Base-by-base conservation (phyloP, 2,329 filamentous ascomycete genomes). In the Chaetomiaceae sp. region DNA sequence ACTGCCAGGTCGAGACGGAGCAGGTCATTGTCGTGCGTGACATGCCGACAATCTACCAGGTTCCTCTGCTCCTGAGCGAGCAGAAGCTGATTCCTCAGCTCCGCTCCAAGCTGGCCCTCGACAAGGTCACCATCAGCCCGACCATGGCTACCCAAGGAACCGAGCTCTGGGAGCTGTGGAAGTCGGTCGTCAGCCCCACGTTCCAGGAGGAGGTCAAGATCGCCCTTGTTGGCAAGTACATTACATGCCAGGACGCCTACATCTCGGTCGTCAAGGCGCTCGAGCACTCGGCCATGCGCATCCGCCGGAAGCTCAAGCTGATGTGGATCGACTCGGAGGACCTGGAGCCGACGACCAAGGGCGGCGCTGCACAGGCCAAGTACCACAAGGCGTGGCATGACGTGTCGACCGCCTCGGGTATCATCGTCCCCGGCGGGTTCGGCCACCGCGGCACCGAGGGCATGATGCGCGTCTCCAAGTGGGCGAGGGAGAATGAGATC, bases 191-290 rank as follows among this genome's bases (percentile, higher is more conserved):
- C 7, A 78, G 81, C 16, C 80, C 87, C 62, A 78, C 85, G 49
- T 80, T 82, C 53, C 74, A 85, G 44, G 84, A 89, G 38, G 76
- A 79, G 0, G 85, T 97, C 51, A 78, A 79, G 35, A 95, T 99
- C 65, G 89, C 83, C 8, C 75, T 99, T 12, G 91, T 97, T 10
- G 93, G 93, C 60, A 97, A 97, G 71, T 99, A 99, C 68, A 85
- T 84, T 19, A 81, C 82, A 47, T 81, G 92, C 4, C 83, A 90
- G 48, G 92, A 97, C 67, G 86, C 88, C 4, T 97, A 96, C 64
- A 78, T 95, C 42, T 63, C 60, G 16, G 63, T 95, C 38, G 78
- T 82, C 66, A 96, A 96, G 71, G 83, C 90, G 0, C 77, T 97
- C 3, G 92, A 97, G 70, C 92, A 97, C 70, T 82, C 87, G 1